Percentiles rank a stretch among this genome's conserved stretches.
These are phyloP conservation scores for Monosporozyma siamensis DNA, from an alignment of 805 yeast genomes.

Conservation along the genomic window DNA sequence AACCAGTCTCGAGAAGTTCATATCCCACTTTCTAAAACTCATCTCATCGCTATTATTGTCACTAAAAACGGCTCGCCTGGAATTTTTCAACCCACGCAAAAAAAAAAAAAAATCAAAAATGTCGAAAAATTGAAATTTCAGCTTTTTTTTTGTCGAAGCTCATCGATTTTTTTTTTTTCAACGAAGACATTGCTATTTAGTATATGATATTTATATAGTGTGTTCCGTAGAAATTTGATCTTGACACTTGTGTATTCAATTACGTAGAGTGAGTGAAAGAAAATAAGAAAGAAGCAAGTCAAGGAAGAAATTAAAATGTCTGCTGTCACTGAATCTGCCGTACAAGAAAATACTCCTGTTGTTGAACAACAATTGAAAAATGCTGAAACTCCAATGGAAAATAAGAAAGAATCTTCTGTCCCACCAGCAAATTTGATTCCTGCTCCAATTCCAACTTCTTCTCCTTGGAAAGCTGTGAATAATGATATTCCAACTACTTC, in stretches of 20 bases:
- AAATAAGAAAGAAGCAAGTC: neutral
- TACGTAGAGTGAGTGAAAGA: too few species aligned
- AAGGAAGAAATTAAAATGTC: neutral
- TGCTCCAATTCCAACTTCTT: slow-evolving; percentile 29
- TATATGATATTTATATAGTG: neutral
- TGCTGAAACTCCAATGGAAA: too few species aligned
- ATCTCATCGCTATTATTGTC: too few species aligned
- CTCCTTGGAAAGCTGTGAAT: slow-evolving; percentile 28
- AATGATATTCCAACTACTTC: slow-evolving; percentile 19
- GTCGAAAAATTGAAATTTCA: neutral
- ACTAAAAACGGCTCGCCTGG: too few species aligned
- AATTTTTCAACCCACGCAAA: slow-evolving; percentile 6
- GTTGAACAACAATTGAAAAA: too few species aligned
- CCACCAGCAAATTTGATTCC: slow-evolving; percentile 19
- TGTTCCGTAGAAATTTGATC: too few species aligned
- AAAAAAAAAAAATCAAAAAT: too few species aligned
- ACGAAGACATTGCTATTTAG: neutral
- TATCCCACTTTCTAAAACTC: too few species aligned
- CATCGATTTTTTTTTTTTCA: slow-evolving; percentile 2
- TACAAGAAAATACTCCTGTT: neutral
- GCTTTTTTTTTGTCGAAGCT: slow-evolving; percentile 1
- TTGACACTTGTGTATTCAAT: too few species aligned
- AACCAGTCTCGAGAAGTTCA: too few species aligned
- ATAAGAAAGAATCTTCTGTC: slow-evolving; percentile 5
- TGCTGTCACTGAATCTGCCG: slow-evolving; percentile 4